Conservation (phyloP, 768 basidiomycete species). For the Tricholoma saponaceum region DNA sequence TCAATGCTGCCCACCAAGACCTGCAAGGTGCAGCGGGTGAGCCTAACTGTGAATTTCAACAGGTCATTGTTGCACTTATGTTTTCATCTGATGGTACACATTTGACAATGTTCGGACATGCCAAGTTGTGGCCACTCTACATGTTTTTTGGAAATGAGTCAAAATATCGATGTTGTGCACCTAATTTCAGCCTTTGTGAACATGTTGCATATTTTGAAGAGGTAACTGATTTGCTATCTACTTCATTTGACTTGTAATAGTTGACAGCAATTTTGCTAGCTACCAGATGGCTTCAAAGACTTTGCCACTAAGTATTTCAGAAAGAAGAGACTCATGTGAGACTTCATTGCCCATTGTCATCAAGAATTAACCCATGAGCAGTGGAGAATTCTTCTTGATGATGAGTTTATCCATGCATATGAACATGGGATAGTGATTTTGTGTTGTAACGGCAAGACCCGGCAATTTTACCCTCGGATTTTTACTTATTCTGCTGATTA, state of each 20-base stretch:
- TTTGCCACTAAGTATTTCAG: slow-evolving; percentile 2
- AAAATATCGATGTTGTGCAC: slow-evolving; percentile 26
- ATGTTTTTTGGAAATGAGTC: slow-evolving; percentile 28
- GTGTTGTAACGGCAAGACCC: background rate
- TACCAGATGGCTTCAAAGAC: slow-evolving; percentile 17
- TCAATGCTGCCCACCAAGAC: slow-evolving; percentile 6
- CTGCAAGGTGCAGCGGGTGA: slow-evolving; percentile 2
- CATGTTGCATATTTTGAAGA: slow-evolving; percentile 25
- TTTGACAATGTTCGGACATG: slow-evolving; percentile 22
- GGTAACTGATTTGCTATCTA: slow-evolving; percentile 10
- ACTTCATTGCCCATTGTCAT: slow-evolving; percentile 3
- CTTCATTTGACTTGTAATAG: background rate
- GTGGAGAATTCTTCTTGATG: too few relatives aligned
- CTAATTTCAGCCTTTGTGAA: slow-evolving; percentile 13
- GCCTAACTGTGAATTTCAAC: slow-evolving; percentile 9
- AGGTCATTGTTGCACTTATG: slow-evolving; percentile 17
- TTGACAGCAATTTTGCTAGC: slow-evolving; percentile 6
- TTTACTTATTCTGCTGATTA: slow-evolving; percentile 34
- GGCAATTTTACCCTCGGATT: slow-evolving; percentile 17
- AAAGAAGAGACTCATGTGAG: background rate
- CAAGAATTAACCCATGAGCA: background rate
- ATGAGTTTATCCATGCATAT: slow-evolving; percentile 16
- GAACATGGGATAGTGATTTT: slow-evolving; percentile 11
- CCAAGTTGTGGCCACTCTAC: slow-evolving; percentile 31
- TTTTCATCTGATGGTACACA: slow-evolving; percentile 27